phyloP scores from a whole-genome alignment of 2,329 filamentous ascomycete species.

The Microthyrium microscopicum region DNA sequence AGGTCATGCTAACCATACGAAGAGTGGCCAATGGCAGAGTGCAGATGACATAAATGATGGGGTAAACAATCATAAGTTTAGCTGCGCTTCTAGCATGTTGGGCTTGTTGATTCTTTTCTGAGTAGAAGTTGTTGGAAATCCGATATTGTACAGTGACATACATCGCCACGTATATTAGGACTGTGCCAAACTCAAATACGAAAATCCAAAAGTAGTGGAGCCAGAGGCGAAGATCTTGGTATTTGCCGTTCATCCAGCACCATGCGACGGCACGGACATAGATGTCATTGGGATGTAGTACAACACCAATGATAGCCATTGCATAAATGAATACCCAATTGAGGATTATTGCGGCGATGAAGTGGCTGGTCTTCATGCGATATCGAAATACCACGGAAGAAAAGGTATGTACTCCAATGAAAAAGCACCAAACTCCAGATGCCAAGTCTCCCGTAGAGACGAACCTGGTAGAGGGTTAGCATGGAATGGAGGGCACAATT shows the following conservation, averaged over 20 bases:
- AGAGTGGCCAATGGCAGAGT: slow-evolving; percentile 49
- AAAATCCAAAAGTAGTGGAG: slow-evolving; percentile 53
- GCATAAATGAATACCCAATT: slow-evolving; percentile 45
- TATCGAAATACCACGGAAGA: slow-evolving; percentile 42
- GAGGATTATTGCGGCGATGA: slow-evolving; percentile 31
- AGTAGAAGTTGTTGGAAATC: slow-evolving; percentile 20
- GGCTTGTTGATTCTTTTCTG: background rate
- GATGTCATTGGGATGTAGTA: slow-evolving; percentile 26
- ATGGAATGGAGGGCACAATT: background rate
- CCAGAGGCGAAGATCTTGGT: slow-evolving; percentile 37
- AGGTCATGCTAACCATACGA: slow-evolving; percentile 46
- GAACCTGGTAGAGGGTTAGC: slow-evolving; percentile 23
- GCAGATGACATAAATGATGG: slow-evolving; percentile 51
- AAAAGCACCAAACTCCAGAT: slow-evolving; percentile 49
- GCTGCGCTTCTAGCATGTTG: slow-evolving; percentile 23
- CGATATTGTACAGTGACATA: slow-evolving; percentile 23
- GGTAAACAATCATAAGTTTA: slow-evolving; percentile 49
- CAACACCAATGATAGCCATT: slow-evolving; percentile 36
- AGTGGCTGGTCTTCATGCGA: slow-evolving; percentile 31
- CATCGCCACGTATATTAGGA: slow-evolving; percentile 31
- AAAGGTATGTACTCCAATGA: slow-evolving; percentile 51
- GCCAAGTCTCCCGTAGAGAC: slow-evolving; percentile 49
- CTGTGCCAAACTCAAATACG: slow-evolving; percentile 33
- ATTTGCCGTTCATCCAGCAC: slow-evolving; percentile 47
- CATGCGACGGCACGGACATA: slow-evolving; percentile 52